phyloP scores from a whole-genome alignment of 2,329 filamentous ascomycete species.

The Helicocarpus griseus region DNA sequence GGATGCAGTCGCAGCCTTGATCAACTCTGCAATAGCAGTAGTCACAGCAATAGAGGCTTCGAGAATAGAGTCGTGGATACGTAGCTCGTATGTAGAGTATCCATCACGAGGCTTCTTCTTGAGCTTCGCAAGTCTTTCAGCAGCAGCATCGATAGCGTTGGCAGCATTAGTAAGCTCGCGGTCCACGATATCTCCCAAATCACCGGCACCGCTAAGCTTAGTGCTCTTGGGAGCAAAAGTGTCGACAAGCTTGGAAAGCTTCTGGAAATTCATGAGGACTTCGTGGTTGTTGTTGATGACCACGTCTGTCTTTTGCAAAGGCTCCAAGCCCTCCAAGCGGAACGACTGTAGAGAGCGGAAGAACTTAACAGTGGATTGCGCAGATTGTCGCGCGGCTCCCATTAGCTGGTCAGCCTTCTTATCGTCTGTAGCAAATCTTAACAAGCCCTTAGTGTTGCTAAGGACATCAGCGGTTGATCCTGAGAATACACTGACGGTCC shows the following conservation, averaged over 20 bases:
- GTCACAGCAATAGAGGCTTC: slow-evolving; percentile 90
- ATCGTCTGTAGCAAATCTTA: slow-evolving; percentile 85
- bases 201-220: slow-evolving; percentile 69
- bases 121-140: slow-evolving; percentile 78
- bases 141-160: slow-evolving; percentile 87
- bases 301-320: slow-evolving; percentile 87
- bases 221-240: slow-evolving; percentile 78
- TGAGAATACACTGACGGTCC: slow-evolving; percentile 80
- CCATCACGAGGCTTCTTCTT: slow-evolving; percentile 94
- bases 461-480: slow-evolving; percentile 88
- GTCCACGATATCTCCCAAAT: slow-evolving; percentile 88
- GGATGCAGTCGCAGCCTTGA: slow-evolving; percentile 85
- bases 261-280: slow-evolving; percentile 86
- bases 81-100: slow-evolving; percentile 92
- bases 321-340: slow-evolving; percentile 80
- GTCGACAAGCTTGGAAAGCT: slow-evolving; percentile 86
- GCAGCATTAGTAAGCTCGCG: slow-evolving; percentile 85
- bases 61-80: slow-evolving; percentile 89
- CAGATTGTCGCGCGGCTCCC: slow-evolving; percentile 72
- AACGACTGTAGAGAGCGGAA: slow-evolving; percentile 92
- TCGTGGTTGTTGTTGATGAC: slow-evolving; percentile 97
- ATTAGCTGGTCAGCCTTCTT: slow-evolving; percentile 84
- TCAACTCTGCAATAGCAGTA: slow-evolving; percentile 83
- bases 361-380: slow-evolving; percentile 81
- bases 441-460: slow-evolving; percentile 92